Evolutionary conservation across 306 rosid species (phyloP), one percentile per base, ranked within the genome.

Genomic region (Glycine tomentella): DNA sequence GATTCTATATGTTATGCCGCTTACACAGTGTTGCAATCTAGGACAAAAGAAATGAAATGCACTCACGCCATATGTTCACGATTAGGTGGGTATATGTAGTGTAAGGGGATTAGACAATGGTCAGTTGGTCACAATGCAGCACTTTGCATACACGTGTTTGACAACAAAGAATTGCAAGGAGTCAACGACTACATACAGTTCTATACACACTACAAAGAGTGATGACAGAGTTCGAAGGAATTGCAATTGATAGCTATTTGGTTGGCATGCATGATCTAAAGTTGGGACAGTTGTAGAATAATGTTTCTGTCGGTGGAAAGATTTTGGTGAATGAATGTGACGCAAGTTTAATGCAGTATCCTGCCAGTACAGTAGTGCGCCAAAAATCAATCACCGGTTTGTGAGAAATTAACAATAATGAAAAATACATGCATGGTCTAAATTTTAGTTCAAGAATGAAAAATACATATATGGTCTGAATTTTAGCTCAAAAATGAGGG

Each of bases 311-410:
- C 44, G 66, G 44, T 20, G 45, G 57, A 15, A 61, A 6, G 51
- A 40, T 31, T 70, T 58, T 77, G 63, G 7, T 31, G 62, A 10
- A 45, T 34, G 83, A 59, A 58, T 34, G 31, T 40, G 52, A 59
- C 20, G 11, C 36, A 0, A 57, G 8, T 69, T 79, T 51, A 69
- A 45, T 69, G 69, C 13, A 9, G 1, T 73, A 49, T 53, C 11
- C 1, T 31, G 34, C 49, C 4, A 7, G 8, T 16, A 2, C 48
- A 44, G 9, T 44, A 7, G 48, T 6, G 64, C 31, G 4, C 34
- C 63, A 36, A 10, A 51, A 51, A 14, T 0, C 31, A 58, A 61
- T 42, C 66, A 20, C n/a, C n/a, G 7, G 3, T 10, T 10, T 11
- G 8, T 31, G 51, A 44, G 15, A 45, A 44, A 25, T 25, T 25